Percentiles rank a stretch among this genome's conserved stretches.
phyloP scores from a whole-genome alignment of 768 basidiomycete species.

The Pluteus cervinus region DNA sequence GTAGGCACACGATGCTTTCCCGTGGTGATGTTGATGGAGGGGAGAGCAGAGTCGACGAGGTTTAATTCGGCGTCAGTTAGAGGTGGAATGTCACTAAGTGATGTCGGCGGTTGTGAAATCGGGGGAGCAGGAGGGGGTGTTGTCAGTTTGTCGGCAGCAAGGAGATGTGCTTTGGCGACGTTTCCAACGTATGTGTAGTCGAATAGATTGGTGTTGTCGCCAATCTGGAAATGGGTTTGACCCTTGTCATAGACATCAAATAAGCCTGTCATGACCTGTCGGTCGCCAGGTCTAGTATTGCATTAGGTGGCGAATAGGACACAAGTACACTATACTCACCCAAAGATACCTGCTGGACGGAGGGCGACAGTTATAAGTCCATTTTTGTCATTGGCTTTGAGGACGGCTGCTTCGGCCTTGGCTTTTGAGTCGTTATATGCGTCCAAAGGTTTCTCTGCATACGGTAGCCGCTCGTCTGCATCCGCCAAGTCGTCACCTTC shows the following conservation, averaged over 20 bases:
- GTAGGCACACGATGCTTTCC: conserved; percentile 70
- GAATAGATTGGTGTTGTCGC: conserved; percentile 87
- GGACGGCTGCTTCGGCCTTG: conserved; percentile 75
- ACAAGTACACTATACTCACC: conserved; percentile 41
- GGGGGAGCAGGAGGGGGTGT: conserved; percentile 40
- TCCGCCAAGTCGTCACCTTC: conserved; percentile 76
- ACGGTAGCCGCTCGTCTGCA: conserved; percentile 81
- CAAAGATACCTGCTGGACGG: conserved; percentile 93
- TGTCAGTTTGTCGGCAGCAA: conserved; percentile 85
- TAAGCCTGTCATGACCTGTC: conserved; percentile 78
- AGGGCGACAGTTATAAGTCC: conserved; percentile 86
- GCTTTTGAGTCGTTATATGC: conserved; percentile 95
- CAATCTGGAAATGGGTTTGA: conserved; percentile 91
- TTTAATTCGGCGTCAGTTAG: conserved; percentile 35
- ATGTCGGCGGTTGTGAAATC: conserved; percentile 26
- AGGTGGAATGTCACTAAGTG: conserved; percentile 31
- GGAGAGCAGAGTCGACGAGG: conserved; percentile 46
- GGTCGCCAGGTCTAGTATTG: conserved; percentile 74
- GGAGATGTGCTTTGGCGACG: conserved; percentile 87
- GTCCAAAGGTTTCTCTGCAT: conserved; percentile 72
- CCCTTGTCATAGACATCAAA: conserved; percentile 72
- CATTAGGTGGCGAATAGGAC: conserved; percentile 3
- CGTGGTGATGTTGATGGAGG: conserved; percentile 58
- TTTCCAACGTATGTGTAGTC: conserved; percentile 98
- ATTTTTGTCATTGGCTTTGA: conserved; percentile 80